Evolutionary conservation across 345 rosid species (phyloP).

Genomic region (Gynandropsis gynandra): DNA sequence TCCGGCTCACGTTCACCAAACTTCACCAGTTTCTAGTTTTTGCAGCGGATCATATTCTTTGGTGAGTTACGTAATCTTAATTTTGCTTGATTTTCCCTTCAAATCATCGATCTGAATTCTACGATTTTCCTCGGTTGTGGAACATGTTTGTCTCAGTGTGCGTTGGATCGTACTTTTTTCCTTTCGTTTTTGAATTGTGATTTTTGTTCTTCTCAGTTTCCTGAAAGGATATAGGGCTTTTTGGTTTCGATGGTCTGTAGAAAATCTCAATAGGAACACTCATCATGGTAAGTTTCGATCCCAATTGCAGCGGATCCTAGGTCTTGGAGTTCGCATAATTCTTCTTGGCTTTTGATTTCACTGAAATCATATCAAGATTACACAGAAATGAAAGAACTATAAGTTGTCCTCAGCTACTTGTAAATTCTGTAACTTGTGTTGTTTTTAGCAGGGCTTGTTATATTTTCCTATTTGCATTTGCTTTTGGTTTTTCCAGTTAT

Average conservation of each 20-base stretch:
- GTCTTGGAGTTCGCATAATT: background rate
- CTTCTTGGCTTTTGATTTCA: background rate
- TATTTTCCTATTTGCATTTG: background rate
- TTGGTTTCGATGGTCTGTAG: constrained; percentile 14
- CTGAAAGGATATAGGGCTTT: background rate
- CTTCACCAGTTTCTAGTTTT: too few species aligned
- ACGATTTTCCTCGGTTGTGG: background rate
- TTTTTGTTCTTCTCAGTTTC: constrained; percentile 12
- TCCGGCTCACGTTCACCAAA: too few species aligned
- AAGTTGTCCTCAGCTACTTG: too few species aligned
- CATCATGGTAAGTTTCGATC: constrained; percentile 25
- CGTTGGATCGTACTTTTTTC: constrained; percentile 19
- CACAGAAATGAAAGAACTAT: too few species aligned
- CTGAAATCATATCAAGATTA: too few species aligned
- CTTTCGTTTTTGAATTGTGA: constrained; percentile 18
- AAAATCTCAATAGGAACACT: constrained; percentile 1
- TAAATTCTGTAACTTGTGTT: too few species aligned
- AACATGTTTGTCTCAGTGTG: constrained; percentile 5
- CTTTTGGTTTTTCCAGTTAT: constrained; percentile 10
- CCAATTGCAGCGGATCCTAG: background rate
- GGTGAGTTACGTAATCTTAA: too few species aligned
- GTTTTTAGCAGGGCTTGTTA: background rate
- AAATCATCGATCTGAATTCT: background rate
- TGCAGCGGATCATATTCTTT: too few species aligned
- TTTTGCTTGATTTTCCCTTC: background rate